Conservation (phyloP, 2,329 filamentous ascomycete species). For the Monosporascus sp. region DNA sequence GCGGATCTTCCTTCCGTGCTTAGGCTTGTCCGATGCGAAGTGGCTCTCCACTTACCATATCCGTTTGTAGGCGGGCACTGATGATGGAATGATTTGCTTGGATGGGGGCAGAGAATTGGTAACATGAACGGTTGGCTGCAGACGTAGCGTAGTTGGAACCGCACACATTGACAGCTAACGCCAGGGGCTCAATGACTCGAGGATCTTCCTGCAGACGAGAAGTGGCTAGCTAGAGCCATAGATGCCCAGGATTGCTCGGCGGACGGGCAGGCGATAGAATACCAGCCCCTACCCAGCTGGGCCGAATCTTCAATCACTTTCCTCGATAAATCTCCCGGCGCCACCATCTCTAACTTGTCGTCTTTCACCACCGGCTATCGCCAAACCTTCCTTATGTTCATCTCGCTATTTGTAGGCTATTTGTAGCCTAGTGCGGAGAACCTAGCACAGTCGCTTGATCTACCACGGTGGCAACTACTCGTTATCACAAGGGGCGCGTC, state of each 20-base stretch:
- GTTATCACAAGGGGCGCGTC: conserved; percentile 5
- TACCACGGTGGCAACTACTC: conserved; percentile 1
- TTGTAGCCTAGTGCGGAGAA: conserved; percentile 2
- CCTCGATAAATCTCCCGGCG: conserved; percentile 8
- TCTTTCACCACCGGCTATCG: conserved; percentile 6
- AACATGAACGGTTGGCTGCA: conserved; percentile 32
- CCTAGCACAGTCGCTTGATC: conserved; percentile 11
- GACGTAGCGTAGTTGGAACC: conserved; percentile 29
- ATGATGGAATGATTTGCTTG: conserved; percentile 21
- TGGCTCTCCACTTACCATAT: conserved; percentile 21
- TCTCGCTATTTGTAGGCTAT: conserved; percentile 6
- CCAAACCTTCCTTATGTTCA: conserved; percentile 4
- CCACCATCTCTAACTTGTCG: conserved; percentile 7
- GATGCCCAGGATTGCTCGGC: neutral
- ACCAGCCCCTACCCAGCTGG: neutral
- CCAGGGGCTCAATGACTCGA: conserved; percentile 35
- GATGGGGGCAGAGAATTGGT: conserved; percentile 13
- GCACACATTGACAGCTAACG: conserved; percentile 24
- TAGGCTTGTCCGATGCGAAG: conserved; percentile 15
- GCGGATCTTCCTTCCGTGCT: conserved; percentile 10
- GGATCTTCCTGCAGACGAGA: conserved; percentile 20
- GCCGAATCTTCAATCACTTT: neutral
- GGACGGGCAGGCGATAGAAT: neutral
- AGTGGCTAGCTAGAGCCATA: neutral
- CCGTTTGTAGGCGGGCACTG: conserved; percentile 27